These are phyloP conservation scores for Akanthomyces uredinophilus DNA, from an alignment of 2,329 filamentous ascomycete species.

Conservation along the genomic window DNA sequence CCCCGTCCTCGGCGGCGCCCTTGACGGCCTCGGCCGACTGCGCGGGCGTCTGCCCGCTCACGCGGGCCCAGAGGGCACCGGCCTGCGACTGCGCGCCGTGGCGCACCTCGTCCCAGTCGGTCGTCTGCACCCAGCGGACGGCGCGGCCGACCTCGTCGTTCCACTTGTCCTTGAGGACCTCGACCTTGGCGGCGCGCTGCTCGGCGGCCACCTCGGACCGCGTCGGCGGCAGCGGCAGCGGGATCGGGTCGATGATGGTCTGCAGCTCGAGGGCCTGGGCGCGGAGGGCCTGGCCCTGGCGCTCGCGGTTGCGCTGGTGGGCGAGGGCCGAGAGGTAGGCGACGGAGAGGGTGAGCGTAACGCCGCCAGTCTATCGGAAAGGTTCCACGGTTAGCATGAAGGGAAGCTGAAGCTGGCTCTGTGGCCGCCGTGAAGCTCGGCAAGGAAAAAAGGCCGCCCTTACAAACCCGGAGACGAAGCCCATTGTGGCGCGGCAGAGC, in stretches of 20 bases:
- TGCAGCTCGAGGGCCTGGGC: conserved; percentile 52
- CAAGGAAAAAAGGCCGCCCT: conserved; percentile 27
- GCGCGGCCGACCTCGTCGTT: conserved; percentile 66
- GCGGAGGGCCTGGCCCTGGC: conserved; percentile 52
- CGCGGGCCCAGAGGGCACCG: conserved; percentile 39
- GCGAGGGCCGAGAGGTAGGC: conserved; percentile 67
- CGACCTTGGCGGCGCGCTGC: conserved; percentile 52
- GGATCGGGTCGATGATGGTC: conserved; percentile 45
- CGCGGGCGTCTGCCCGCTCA: conserved; percentile 28
- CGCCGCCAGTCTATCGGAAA: conserved; percentile 59
- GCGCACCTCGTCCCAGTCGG: conserved; percentile 59
- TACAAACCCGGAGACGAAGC: conserved; percentile 72
- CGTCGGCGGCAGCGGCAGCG: conserved; percentile 43
- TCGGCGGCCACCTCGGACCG: conserved; percentile 46
- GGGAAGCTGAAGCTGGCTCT: neutral
- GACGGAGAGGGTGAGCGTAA: conserved; percentile 67
- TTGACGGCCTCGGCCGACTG: conserved; percentile 24
- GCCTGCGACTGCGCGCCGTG: conserved; percentile 50
- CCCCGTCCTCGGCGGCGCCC: conserved; percentile 29
- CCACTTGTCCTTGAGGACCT: conserved; percentile 71
- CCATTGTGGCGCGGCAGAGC: conserved; percentile 45
- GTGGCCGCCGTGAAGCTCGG: neutral
- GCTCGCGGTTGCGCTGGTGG: conserved; percentile 62
- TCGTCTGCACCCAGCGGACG: conserved; percentile 60
- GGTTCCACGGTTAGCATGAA: neutral